Base-by-base conservation (phyloP, 352 stramenopile species). In the Phytopythium litorale region DNA sequence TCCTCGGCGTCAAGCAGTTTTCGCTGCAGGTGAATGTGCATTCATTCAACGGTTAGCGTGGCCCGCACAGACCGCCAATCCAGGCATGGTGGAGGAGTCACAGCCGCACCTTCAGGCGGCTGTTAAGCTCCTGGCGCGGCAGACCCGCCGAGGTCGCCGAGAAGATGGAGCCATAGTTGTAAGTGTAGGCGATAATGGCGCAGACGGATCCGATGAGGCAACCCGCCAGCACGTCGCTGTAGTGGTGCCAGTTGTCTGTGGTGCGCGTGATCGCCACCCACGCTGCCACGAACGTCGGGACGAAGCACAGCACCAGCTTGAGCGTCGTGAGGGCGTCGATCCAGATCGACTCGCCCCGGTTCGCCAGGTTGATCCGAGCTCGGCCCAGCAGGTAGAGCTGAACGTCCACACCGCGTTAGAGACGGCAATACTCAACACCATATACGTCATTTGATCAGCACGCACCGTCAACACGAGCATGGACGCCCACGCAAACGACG, bases 211-310 rank as follows among this genome's bases (percentile, higher is more conserved):
- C 79, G 35, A 91, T 85, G 19, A 83, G 66, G 25, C 68, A 80
- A 21, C 81, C 81, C n/a, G 87, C 84, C 57, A 91, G 42, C 49
- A 93, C 91, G 60, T 92, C 85, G 33, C 64, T 81, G 70, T 92
- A 94, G 67, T 94, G 79, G 59, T 94, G 85, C 85, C 85, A 92
- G 62, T 94, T 94, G 70, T 92, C 85, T 53, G 91, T 78, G 32
- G 81, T 88, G 51, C 85, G 85, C 18, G 85, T 88, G 32, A 92
- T 67, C 3, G 78, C 71, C 42, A 92, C 78, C 85, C 85, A 94
- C 3, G 84, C 49, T 21, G 85, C 83, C 15, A 92, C 49, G 2
- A 91, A 33, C 28, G 76, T 74, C 23, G 85, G 85, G 15, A 68
- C 43, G 59, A 85, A 89, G 64, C 81, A 88, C 35, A 92, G 6